These are phyloP conservation scores for Phlebiopsis gigantea DNA, from an alignment of 768 basidiomycete genomes.

Conservation along the genomic window DNA sequence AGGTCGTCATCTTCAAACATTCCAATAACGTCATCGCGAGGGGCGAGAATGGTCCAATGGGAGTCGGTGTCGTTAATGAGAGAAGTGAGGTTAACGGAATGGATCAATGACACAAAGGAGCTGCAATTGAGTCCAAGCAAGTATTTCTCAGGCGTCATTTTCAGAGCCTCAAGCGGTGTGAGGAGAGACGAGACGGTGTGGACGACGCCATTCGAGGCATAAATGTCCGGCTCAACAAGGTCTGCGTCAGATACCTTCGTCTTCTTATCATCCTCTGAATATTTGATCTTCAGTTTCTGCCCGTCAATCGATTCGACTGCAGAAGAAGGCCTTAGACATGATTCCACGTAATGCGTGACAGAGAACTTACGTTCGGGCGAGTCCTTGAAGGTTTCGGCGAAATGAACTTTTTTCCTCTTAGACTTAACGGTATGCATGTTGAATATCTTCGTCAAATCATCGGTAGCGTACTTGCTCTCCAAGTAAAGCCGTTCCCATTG, in stretches of 20 bases:
- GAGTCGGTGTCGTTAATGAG: constrained; percentile 67
- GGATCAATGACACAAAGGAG: constrained; percentile 82
- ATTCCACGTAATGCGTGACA: neutral
- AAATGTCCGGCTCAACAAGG: constrained; percentile 75
- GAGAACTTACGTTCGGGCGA: constrained; percentile 47
- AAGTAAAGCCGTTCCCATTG: constrained; percentile 80
- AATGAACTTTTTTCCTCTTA: constrained; percentile 43
- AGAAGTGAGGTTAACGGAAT: constrained; percentile 68
- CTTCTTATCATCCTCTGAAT: constrained; percentile 39
- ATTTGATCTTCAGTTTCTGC: constrained; percentile 53
- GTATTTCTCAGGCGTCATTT: constrained; percentile 91
- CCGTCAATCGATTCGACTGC: constrained; percentile 71
- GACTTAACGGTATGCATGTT: constrained; percentile 69
- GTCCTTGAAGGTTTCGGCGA: constrained; percentile 57
- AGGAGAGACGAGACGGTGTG: constrained; percentile 86
- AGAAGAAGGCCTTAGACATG: neutral
- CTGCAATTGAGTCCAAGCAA: constrained; percentile 91
- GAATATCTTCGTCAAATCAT: constrained; percentile 74
- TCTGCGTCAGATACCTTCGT: constrained; percentile 52
- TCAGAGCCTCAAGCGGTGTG: constrained; percentile 66
- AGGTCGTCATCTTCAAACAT: constrained; percentile 47
- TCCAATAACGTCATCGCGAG: constrained; percentile 77
- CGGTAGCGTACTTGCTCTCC: constrained; percentile 79
- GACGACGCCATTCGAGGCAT: constrained; percentile 91
- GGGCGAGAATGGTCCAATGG: constrained; percentile 87